Percentiles rank a stretch among this genome's conserved stretches.
Conservation (phyloP, 371 early-diverging fungal species). For the Mortierella sp. region DNA sequence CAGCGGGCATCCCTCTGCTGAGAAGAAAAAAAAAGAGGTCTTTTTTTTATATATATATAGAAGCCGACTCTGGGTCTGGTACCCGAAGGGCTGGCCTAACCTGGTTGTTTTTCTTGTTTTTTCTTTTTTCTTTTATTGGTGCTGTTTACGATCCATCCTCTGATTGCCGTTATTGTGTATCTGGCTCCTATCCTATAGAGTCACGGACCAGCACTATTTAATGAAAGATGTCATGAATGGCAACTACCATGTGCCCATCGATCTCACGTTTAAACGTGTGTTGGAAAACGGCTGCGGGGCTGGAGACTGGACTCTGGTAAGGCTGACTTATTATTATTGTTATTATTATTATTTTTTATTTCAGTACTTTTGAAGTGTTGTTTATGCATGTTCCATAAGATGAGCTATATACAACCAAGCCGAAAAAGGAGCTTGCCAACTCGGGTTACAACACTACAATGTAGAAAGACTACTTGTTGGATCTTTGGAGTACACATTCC, state of each 20-base stretch:
- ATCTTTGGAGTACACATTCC: no score
- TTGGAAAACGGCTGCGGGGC: conserved; percentile 54
- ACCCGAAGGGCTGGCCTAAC: not conserved
- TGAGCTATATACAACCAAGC: no score
- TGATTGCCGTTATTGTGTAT: no score
- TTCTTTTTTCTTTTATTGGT: not conserved
- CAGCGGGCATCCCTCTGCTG: not conserved
- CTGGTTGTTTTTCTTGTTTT: conserved; percentile 1
- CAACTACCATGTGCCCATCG: conserved; percentile 29
- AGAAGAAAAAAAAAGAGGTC: no score
- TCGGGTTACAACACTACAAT: no score
- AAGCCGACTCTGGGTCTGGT: not conserved
- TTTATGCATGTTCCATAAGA: no score
- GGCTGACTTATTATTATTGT: no score
- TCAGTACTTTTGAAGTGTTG: no score
- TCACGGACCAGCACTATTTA: conserved; percentile 40
- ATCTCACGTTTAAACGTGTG: conserved; percentile 38
- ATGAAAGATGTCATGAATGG: conserved; percentile 50
- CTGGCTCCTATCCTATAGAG: no score
- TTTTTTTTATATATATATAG: conserved; percentile 2
- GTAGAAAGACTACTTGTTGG: no score
- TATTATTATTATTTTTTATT: no score
- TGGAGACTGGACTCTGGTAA: conserved; percentile 51
- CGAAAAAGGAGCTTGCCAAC: no score
- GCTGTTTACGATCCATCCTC: conserved; percentile 3